These are phyloP conservation scores for Penicillium sp. DNA, from an alignment of 2,329 filamentous ascomycete species.

Conservation along the genomic window DNA sequence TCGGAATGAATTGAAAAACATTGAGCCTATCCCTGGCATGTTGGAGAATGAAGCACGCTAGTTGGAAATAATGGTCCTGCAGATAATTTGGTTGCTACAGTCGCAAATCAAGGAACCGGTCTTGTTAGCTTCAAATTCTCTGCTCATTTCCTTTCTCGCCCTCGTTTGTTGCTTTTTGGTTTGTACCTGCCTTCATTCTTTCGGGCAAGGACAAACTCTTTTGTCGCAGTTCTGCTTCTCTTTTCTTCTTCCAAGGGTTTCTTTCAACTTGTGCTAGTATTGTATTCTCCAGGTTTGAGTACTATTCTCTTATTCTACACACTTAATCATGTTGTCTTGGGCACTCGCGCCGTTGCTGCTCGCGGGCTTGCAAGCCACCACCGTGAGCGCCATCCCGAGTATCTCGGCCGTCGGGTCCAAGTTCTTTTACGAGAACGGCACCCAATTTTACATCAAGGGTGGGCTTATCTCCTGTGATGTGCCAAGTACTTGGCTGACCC, in stretches of 20 bases:
- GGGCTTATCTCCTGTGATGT: constrained; percentile 16
- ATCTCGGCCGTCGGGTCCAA: constrained; percentile 72
- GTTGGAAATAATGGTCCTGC: not conserved
- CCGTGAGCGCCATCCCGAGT: constrained; percentile 51
- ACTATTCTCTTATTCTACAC: not conserved
- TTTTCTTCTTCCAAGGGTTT: not conserved
- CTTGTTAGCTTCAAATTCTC: constrained; percentile 1
- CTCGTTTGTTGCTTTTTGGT: not conserved
- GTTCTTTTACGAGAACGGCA: constrained; percentile 79
- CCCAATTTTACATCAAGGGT: constrained; percentile 86
- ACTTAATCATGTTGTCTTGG: constrained; percentile 23
- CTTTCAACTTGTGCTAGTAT: not conserved
- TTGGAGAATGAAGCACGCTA: constrained; percentile 10
- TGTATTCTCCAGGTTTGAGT: not conserved
- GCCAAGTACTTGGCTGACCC: constrained; percentile 13
- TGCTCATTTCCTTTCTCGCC: not conserved
- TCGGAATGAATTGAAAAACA: not conserved
- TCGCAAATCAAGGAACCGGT: constrained; percentile 7
- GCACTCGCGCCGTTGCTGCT: constrained; percentile 26
- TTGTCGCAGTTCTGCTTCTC: not conserved
- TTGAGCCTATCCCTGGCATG: constrained; percentile 1
- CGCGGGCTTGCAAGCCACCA: constrained; percentile 28
- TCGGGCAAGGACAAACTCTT: not conserved
- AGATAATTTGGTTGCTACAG: constrained; percentile 6
- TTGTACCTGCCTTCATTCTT: not conserved